Evolutionary conservation across 176 grass and related monocot genomes (phyloP), one percentile per base, ranked within the genome.

Genomic region (Typha latifolia): DNA sequence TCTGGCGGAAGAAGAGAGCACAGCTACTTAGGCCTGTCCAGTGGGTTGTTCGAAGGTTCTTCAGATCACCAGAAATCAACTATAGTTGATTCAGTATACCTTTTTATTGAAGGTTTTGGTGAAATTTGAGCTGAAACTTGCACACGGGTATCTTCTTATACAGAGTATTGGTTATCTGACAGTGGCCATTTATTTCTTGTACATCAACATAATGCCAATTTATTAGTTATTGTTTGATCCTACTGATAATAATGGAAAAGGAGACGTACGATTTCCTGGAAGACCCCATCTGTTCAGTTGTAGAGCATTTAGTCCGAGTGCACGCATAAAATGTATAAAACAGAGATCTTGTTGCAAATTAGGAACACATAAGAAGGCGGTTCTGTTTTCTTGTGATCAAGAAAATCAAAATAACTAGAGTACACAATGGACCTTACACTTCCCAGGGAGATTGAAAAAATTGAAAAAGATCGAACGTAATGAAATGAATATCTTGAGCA

Each of bases 1-100:
- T 78, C 71, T 86, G 88, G 84, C 76, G 80, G 47, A 86, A 76
- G 78, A 80, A 83, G 73, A 90, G 76, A 62, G 78, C 70, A 6
- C 81, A 88, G 24, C 68, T 82, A 16, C 62, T 85, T 71, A 69
- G 77, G 37, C 87, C 79, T 0, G 12, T 85, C 31, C 79, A 80
- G 14, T 86, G 80, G 87, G 14, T 90, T 21, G 12, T 77, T 16
- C 69, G 64, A 47, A 67, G 55, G 49, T 12, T 85, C 31, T 68
- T 73, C 59, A 48, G 78, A 43, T 9, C 59, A 18, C 29, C 68
- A 1, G 3, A 12, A 3, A 21, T 57, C 14, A 55, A 32, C 6
- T 70, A 13, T 59, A 22, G 53, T 59, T 59, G 53, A 59, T 59
- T 59, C 20, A 19, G 53, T 59, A 2, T 9, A 19, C 20, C 20